Evolutionary conservation across 192 early-diverging fungal genomes (phyloP), one percentile per base, ranked within the genome.

Genomic region (Backusella morwellensis): DNA sequence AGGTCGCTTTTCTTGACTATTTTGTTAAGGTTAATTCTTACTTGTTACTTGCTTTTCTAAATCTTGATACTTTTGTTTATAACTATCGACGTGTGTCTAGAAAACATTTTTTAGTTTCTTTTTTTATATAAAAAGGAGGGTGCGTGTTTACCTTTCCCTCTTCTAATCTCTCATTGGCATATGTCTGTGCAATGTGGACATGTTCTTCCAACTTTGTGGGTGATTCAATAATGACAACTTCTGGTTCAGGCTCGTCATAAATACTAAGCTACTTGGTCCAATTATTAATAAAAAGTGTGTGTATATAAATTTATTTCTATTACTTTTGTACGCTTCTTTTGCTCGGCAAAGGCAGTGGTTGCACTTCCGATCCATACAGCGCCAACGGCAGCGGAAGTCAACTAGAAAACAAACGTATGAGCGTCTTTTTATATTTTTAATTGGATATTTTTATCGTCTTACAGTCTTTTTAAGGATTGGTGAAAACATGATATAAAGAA

Each of bases 221-320:
- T 68, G 81, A 70, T 59, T 86, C 81, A 11, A 83, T 75, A 12
- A 86, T 40, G 3, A 86, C 75, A 17, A 82, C 73, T 50, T 84
- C 74, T 17, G 85, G 81, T 66, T 81, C 71, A 44, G 81, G 81
- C 12, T 86, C 85, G 72, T 86, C 85, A 67, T 86, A 86, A 68
- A 86, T 86, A 36, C 66, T 80, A 66, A 80, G 56, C 85, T 86
- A 77, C 54, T 59, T 59, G 54, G 47, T 50, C 47, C 47, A 50
- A 6, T 50, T 50, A 50, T 50, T 50, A 50, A 50, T n/a, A 44
- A 44, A 14, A 11, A 14, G 14, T 44, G 32, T 32, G 32, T 44
- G 0, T 44, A 2, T 44, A 44, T 44, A 44, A 14, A 14, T 44
- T 44, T 14, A 44, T 50, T 50, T 50, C 17, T 50, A 50, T 50